phyloP scores from a whole-genome alignment of 2,329 filamentous ascomycete genomes.

The Chaetomiaceae sp. region DNA sequence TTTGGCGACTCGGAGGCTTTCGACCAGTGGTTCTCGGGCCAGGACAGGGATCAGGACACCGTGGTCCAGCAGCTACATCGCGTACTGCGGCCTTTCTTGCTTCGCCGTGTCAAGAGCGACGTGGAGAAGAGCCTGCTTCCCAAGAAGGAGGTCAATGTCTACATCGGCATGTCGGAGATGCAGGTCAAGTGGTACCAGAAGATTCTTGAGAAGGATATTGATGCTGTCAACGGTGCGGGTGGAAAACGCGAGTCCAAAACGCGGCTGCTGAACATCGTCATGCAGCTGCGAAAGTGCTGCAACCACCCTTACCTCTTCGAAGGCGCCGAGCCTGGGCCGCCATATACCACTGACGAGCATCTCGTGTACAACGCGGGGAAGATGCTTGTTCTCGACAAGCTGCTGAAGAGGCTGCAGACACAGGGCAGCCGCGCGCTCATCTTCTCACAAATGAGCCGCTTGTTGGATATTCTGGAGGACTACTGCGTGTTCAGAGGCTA shows the following conservation, averaged over 20 bases:
- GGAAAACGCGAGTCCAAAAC: slow-evolving; percentile 98
- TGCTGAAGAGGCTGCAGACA: slow-evolving; percentile 73
- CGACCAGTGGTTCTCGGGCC: slow-evolving; percentile 94
- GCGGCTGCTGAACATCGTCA: slow-evolving; percentile 93
- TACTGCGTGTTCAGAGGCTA: slow-evolving; percentile 95
- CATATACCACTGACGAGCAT: slow-evolving; percentile 97
- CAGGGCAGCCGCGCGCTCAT: slow-evolving; percentile 95
- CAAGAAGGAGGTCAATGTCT: slow-evolving; percentile 96
- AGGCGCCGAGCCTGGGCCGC: slow-evolving; percentile 91
- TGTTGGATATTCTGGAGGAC: slow-evolving; percentile 93
- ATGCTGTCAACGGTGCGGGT: slow-evolving; percentile 92
- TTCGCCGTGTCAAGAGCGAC: slow-evolving; percentile 93
- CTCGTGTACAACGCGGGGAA: slow-evolving; percentile 90
- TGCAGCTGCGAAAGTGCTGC: slow-evolving; percentile 98
- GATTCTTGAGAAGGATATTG: slow-evolving; percentile 97
- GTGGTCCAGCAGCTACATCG: slow-evolving; percentile 94
- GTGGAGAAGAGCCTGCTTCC: slow-evolving; percentile 96
- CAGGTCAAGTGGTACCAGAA: slow-evolving; percentile 99
- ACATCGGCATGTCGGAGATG: slow-evolving; percentile 98
- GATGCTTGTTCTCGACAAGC: slow-evolving; percentile 93
- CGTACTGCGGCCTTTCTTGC: slow-evolving; percentile 84
- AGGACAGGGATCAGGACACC: slow-evolving; percentile 85
- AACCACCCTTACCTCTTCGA: slow-evolving; percentile 98
- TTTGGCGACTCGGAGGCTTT: slow-evolving; percentile 96
- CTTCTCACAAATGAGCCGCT: slow-evolving; percentile 98